A percentile compares a stretch with the other conserved stretches of the same genome.
phyloP scores from a whole-genome alignment of 441 rosid species.

The Eruca vesicaria region DNA sequence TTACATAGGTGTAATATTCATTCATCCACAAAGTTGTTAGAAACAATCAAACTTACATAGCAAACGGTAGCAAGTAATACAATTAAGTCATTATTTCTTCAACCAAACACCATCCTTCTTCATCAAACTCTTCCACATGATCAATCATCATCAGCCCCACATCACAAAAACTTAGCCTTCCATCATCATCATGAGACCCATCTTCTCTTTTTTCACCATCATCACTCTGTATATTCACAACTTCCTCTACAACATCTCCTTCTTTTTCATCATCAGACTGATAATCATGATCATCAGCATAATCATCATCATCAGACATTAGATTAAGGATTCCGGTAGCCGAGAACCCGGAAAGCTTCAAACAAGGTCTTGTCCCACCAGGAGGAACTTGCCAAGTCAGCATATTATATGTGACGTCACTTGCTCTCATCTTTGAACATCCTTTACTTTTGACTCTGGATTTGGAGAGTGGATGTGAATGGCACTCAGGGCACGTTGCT shows the following conservation, averaged over 20 bases:
- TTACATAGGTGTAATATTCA: background rate
- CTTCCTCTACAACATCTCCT: slow-evolving; percentile 19
- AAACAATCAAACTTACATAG: slow-evolving; percentile 7
- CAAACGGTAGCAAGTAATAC: background rate
- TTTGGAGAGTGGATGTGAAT: slow-evolving; percentile 30
- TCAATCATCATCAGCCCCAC: slow-evolving; percentile 29
- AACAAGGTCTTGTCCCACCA: slow-evolving; percentile 25
- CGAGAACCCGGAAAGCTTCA: slow-evolving; percentile 47
- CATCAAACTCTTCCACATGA: slow-evolving; percentile 41
- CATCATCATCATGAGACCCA: background rate
- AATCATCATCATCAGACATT: slow-evolving; percentile 34
- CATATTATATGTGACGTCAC: slow-evolving; percentile 31
- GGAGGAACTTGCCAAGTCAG: slow-evolving; percentile 53
- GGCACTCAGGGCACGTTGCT: slow-evolving; percentile 45
- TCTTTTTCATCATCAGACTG: background rate
- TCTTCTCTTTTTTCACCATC: background rate
- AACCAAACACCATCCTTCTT: slow-evolving; percentile 64
- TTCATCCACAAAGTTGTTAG: background rate
- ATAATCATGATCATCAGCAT: slow-evolving; percentile 34
- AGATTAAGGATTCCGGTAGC: slow-evolving; percentile 52
- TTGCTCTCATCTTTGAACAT: slow-evolving; percentile 41
- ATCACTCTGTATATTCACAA: slow-evolving; percentile 16
- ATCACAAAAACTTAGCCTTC: slow-evolving; percentile 35
- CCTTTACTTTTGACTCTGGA: slow-evolving; percentile 34
- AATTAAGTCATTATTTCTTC: slow-evolving; percentile 40